A percentile compares a stretch with the other conserved stretches of the same genome.
phyloP scores from a whole-genome alignment of 768 basidiomycete species.

The Mycena floridula region DNA sequence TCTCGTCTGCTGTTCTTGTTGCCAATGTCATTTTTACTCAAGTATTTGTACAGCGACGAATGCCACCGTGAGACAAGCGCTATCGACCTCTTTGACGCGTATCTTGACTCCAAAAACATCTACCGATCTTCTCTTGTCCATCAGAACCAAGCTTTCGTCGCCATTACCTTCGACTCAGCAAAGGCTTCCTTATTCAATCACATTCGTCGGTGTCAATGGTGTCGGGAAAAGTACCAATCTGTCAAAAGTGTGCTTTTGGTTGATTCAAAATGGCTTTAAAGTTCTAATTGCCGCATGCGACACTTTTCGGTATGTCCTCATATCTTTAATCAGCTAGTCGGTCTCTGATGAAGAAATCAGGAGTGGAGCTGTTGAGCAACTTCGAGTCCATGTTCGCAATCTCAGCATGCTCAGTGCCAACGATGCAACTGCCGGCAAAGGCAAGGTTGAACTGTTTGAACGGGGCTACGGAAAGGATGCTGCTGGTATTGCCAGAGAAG shows the following conservation, averaged over 20 bases:
- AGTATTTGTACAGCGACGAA: conserved; percentile 58
- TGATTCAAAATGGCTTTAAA: conserved; percentile 88
- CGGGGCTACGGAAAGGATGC: conserved; percentile 98
- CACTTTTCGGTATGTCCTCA: conserved; percentile 70
- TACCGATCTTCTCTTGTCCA: conserved; percentile 92
- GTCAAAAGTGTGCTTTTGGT: conserved; percentile 98
- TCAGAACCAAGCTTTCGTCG: conserved; percentile 79
- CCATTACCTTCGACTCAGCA: conserved; percentile 70
- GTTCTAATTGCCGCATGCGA: conserved; percentile 98
- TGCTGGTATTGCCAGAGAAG: conserved; percentile 96
- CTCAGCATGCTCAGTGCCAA: conserved; percentile 76
- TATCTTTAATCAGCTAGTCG: too few species aligned
- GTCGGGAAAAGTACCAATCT: conserved; percentile 99
- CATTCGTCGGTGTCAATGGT: conserved; percentile 98
- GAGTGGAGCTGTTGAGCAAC: conserved; percentile 96
- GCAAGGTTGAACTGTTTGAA: conserved; percentile 89
- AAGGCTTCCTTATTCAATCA: conserved; percentile 84
- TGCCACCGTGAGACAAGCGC: conserved; percentile 73
- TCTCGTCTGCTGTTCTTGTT: conserved; percentile 7
- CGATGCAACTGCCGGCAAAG: conserved; percentile 61
- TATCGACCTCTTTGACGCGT: conserved; percentile 83
- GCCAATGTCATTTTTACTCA: conserved; percentile 7
- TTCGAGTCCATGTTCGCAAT: conserved; percentile 94
- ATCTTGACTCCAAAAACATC: conserved; percentile 96
- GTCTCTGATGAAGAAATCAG: too few species aligned